A percentile compares a stretch with the other conserved stretches of the same genome.
Evolutionary conservation across 75 land plant genomes (phyloP).

Genomic region (Pinus albicaulis): DNA sequence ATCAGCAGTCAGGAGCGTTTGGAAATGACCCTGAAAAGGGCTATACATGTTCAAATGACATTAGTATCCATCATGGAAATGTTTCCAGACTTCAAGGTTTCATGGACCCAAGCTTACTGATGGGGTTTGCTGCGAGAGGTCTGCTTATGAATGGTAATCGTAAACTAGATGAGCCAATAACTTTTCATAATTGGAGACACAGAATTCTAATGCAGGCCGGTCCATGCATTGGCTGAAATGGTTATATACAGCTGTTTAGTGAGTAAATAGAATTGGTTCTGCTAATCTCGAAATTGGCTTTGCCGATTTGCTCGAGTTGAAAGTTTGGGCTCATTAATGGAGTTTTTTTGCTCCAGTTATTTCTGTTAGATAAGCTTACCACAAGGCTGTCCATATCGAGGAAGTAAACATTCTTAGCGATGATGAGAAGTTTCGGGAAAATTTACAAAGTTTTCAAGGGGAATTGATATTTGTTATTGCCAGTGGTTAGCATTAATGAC

Average conservation of each 20-base stretch:
- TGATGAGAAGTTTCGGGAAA: too few species aligned
- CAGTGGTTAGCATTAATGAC: too few species aligned
- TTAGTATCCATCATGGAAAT: slow-evolving; percentile 28
- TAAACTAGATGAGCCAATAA: not conserved
- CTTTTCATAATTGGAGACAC: slow-evolving; percentile 3
- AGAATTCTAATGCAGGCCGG: not conserved
- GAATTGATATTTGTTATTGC: too few species aligned
- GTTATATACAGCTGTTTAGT: not conserved
- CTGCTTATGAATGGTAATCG: slow-evolving; percentile 33
- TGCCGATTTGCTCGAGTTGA: not conserved
- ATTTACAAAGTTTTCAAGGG: too few species aligned
- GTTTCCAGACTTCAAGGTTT: slow-evolving; percentile 59
- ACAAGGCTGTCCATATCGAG: too few species aligned
- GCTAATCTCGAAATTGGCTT: not conserved
- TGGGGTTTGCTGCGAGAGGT: slow-evolving; percentile 86
- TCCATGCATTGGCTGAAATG: not conserved
- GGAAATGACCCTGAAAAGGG: not conserved
- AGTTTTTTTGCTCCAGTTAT: too few species aligned
- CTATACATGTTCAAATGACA: slow-evolving; percentile 10
- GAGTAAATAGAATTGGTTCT: not conserved
- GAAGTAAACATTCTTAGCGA: too few species aligned
- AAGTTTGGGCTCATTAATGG: too few species aligned
- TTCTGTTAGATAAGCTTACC: too few species aligned
- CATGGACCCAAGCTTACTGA: slow-evolving; percentile 54
- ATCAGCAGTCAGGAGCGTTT: not conserved